Evolutionary conservation across 2,329 filamentous ascomycete genomes (phyloP), one percentile per base, ranked within the genome.

Genomic region (Xylogone sp.): DNA sequence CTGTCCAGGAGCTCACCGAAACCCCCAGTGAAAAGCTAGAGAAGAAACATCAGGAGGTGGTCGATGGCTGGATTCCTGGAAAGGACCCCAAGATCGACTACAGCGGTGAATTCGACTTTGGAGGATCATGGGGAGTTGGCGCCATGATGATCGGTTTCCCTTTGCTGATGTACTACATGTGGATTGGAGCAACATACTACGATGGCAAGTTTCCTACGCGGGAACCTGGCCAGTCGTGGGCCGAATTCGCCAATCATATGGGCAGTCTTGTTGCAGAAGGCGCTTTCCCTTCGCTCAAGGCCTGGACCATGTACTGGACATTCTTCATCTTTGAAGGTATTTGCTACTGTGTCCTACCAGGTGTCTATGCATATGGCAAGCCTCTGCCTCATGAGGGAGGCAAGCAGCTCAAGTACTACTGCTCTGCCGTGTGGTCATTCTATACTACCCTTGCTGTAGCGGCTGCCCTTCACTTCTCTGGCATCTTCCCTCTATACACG

Each of bases 81-180:
- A 74, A 76, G 61, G 82, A 87, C 61, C 80, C 78, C 62, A 84
- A 78, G 68, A 60, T 86, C 52, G 84, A 87, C 70, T 74, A 78
- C 63, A 84, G 81, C 1, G 82, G 79, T 56, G 74, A 80, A 56
- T 80, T 82, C 60, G 95, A 99, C 68, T 99, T 97, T 66, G 93
- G 93, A 57, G 94, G 94, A 53, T 85, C 89, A 2, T 67, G 79
- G n/a, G 93, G 94, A 50, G 87, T 92, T 42, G 72, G 81, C 16
- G 75, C 81, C 59, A 91, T 97, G 82, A 97, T 97, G 90, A 79
- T 91, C 56, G 83, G 87, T 44, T 99, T 97, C 71, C 94, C 94
- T n/a, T 56, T 86, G 34, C 80, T 99, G 62, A 97, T 97, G 93
- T 97, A 90, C 81, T 97, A 97, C 75, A 96, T 99, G 92, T 97